Evolutionary conservation across 2,329 filamentous ascomycete genomes (phyloP).

Genomic region (Colletotrichum kahawae): DNA sequence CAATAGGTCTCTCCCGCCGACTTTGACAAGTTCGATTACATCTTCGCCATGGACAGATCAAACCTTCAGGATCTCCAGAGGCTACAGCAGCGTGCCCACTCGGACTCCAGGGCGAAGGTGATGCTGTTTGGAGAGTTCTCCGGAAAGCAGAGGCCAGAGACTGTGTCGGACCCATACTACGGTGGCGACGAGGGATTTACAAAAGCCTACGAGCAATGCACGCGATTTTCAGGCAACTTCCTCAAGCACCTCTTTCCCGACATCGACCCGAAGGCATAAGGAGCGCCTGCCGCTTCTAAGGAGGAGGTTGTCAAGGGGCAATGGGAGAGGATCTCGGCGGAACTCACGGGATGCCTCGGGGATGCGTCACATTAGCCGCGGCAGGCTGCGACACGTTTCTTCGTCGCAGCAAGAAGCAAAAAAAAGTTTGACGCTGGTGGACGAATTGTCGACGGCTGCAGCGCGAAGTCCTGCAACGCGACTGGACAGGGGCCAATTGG

Average conservation of each 20-base stretch:
- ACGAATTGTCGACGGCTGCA: background rate
- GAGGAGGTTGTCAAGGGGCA: background rate
- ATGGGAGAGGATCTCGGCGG: background rate
- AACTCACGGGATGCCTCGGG: background rate
- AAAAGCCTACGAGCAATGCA: conserved; percentile 83
- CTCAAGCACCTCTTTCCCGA: conserved; percentile 62
- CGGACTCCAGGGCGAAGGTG: conserved; percentile 67
- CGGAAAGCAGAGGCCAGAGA: conserved; percentile 67
- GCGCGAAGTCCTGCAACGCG: background rate
- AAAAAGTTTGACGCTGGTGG: background rate
- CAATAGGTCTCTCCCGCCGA: conserved; percentile 65
- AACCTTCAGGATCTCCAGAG: conserved; percentile 77
- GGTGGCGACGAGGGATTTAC: conserved; percentile 83
- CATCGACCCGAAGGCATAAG: conserved; percentile 24
- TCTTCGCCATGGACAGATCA: conserved; percentile 90
- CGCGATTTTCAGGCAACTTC: conserved; percentile 79
- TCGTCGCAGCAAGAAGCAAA: background rate
- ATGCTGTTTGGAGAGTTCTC: conserved; percentile 87
- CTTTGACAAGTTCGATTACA: conserved; percentile 87
- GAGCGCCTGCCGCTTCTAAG: background rate
- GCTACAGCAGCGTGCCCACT: conserved; percentile 61
- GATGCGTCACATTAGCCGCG: background rate
- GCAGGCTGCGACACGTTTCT: background rate
- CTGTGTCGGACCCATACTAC: conserved; percentile 91
- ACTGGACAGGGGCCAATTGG: background rate